Base-by-base conservation (phyloP, 768 basidiomycete genomes). In the Tephrocybe sp. region DNA sequence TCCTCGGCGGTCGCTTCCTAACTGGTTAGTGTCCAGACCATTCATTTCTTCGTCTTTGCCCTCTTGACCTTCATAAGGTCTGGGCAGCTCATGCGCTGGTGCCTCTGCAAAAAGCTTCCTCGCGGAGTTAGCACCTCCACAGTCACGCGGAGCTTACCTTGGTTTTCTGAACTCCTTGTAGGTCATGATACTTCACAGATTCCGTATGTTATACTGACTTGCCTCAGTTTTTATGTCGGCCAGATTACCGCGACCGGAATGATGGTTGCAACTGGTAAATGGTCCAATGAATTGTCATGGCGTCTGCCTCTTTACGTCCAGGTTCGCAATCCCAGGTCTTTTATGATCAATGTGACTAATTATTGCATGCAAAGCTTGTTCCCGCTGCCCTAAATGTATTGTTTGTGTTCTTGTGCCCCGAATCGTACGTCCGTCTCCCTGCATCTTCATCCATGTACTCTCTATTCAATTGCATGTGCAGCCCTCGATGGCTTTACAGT, bases 221-320 rank as follows among this genome's bases (percentile, higher is more conserved):
- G 5, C 22, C 4, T 19, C 26, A 78, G 75, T 59, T 78, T 69
- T 58, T 77, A 79, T 57, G 69, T 79, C 32, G 80, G 79, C 9
- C 79, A 80, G 57, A 79, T 82, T 61, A 62, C 71, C 24, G 80
- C 79, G 1, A 75, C 74, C 15, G 80, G 79, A 4, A 78, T 82
- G 74, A 76, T 79, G 70, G 75, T 82, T 11, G 64, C 76, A 1
- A 79, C 76, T 15, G 78, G 77, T 9, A 68, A 63, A 48, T 74
- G 63, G 51, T 31, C 59, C 9, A 74, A 58, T 41, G 67, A 79
- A 2, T 60, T 65, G 60, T 71, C 77, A 9, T 82, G 79, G 79
- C 66, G 79, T 35, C 61, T 77, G 11, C 79, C 77, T 15, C 56
- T 82, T 28, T 77, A 75, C 50, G 68, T 81, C 25, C 78, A 81